Base-by-base conservation (phyloP, 2,329 filamentous ascomycete genomes). In the Onygenales sp. region DNA sequence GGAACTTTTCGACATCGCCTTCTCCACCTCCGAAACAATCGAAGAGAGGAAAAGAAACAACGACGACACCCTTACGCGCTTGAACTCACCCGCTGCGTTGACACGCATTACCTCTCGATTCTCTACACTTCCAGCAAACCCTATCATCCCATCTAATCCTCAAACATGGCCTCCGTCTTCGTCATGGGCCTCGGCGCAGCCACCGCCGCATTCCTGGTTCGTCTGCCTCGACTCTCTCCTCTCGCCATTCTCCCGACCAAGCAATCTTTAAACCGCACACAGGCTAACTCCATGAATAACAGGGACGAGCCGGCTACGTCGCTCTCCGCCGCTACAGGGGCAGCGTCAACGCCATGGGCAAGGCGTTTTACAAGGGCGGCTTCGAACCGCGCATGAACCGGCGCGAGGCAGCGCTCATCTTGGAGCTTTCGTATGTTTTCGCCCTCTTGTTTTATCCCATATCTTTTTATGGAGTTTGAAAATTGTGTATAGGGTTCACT, bases 331-430 rank as follows among this genome's bases (percentile, higher is more conserved):
- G 89, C 64, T 95, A 86, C 56, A 81, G 87, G 58, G 73, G 71
- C 57, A 73, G 74, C 59, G 78, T 87, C 47, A 87, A 86, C 60
- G 85, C 87, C 38, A 76, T 95, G 62, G 93, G 93, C 63, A 90
- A 91, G 71, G 84, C 90, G 43, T 98, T 90, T 68, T 97, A 96
- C 80, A 98, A 97, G 74, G 93, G 93, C 61, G 93, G 93, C n/a
- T 98, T 98, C 68, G 93, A 98, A 75, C 78, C 84, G 56, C 87
- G 86, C 72, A 98, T 98, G 92, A 96, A 84, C 70, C 83, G 86
- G 70, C 84, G 86, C 69, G 93, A 98, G 74, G 93, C 93, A 21
- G 80, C 90, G 4, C 75, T 98, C 62, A 96, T 98, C 57, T 76
- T 98, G 48, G 87, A 93, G 60, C 84, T 97, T 57, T 88, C 84